A percentile compares a stretch with the other conserved stretches of the same genome.
Conservation (phyloP, 305 asterid genomes). For the Salvia sclarea region DNA sequence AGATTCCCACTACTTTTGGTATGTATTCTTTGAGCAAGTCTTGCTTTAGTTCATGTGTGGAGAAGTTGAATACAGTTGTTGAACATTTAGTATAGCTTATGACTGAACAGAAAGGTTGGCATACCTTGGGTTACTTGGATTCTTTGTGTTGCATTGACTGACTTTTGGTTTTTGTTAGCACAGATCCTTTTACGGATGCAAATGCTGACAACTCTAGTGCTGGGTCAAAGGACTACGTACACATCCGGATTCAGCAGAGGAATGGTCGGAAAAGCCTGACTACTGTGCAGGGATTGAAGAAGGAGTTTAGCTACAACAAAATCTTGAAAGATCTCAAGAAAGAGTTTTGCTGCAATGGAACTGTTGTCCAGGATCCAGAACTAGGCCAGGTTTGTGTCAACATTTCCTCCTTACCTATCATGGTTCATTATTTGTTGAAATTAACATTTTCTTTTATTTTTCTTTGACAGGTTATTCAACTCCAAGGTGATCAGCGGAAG, state of each 20-base stretch:
- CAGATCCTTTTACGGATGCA: slow-evolving; percentile 74
- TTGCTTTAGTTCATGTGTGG: neutral
- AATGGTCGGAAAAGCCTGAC: slow-evolving; percentile 76
- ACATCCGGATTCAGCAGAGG: slow-evolving; percentile 59
- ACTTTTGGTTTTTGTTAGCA: neutral
- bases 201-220: slow-evolving; percentile 62
- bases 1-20: slow-evolving; percentile 61
- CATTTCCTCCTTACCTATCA: neutral
- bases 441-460: neutral
- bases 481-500: slow-evolving; percentile 72
- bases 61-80: neutral
- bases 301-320: slow-evolving; percentile 66
- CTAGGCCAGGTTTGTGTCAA: slow-evolving; percentile 55
- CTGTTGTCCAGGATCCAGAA: slow-evolving; percentile 70
- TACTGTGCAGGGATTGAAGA: slow-evolving; percentile 71
- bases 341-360: slow-evolving; percentile 70
- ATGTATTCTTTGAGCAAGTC: slow-evolving; percentile 22
- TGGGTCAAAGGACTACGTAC: slow-evolving; percentile 63
- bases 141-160: neutral
- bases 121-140: neutral
- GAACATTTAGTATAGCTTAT: neutral
- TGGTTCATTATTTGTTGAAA: neutral
- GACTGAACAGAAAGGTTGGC: neutral
- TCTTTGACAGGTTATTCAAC: slow-evolving; percentile 68
- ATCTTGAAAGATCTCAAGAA: slow-evolving; percentile 70